Evolutionary conservation across 1,284 basidiomycete species (phyloP).

Genomic region (Ustanciosporium gigantosporum): DNA sequence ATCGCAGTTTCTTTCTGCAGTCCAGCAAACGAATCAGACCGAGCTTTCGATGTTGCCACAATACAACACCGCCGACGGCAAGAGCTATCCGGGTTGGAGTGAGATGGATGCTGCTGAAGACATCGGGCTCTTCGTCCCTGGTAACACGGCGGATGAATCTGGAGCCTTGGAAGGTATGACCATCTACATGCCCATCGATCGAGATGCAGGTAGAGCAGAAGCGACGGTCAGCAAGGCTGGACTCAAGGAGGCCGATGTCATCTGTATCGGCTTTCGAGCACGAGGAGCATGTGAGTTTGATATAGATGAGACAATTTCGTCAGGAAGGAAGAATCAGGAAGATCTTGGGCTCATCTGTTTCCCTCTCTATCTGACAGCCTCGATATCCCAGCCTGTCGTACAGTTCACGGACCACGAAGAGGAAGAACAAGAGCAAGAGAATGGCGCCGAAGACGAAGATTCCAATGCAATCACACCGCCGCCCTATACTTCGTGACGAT

Average conservation of each 20-base stretch:
- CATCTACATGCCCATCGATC: conserved; percentile 34
- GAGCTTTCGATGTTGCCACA: conserved; percentile 10
- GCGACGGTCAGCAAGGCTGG: conserved; percentile 26
- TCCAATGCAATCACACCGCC: too few species aligned
- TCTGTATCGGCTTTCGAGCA: conserved; percentile 32
- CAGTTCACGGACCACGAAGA: conserved; percentile 32
- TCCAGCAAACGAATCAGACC: conserved; percentile 18
- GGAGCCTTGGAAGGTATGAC: conserved; percentile 11
- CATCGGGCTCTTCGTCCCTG: conserved; percentile 29
- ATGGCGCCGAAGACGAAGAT: too few species aligned
- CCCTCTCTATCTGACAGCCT: conserved; percentile 7
- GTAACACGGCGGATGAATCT: conserved; percentile 10
- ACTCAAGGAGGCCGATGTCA: conserved; percentile 30
- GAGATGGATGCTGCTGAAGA: conserved; percentile 17
- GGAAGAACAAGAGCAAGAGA: conserved; percentile 12
- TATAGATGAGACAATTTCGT: too few species aligned
- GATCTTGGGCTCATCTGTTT: neutral
- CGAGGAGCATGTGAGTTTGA: conserved; percentile 26
- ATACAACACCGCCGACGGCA: conserved; percentile 18
- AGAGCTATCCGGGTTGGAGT: conserved; percentile 17
- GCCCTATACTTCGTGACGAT: too few species aligned
- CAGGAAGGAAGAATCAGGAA: neutral
- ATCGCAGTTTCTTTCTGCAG: conserved; percentile 15
- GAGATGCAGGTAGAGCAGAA: conserved; percentile 6
- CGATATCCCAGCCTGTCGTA: conserved; percentile 32